Percentiles rank a stretch among this genome's conserved stretches.
Evolutionary conservation across 441 rosid genomes (phyloP).

Genomic region (Brassica balearica): DNA sequence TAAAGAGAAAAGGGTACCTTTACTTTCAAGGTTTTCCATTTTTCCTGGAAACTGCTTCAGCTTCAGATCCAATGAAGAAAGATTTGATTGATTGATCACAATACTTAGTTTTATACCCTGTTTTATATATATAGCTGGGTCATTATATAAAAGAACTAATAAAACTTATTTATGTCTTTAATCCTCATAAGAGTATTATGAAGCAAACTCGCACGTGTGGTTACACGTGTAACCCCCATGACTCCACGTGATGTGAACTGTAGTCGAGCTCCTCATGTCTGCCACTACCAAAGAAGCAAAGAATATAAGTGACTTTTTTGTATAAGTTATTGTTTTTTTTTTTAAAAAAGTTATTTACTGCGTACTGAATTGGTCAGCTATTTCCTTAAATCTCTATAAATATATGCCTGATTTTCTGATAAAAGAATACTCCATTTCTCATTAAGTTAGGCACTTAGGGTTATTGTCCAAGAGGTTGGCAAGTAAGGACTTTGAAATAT

Average conservation of each 20-base stretch:
- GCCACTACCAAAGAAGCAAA: slow-evolving; percentile 36
- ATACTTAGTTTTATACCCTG: background rate
- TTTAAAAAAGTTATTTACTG: background rate
- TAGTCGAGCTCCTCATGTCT: slow-evolving; percentile 6
- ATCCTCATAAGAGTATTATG: background rate
- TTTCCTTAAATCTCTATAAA: background rate
- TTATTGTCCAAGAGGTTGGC: slow-evolving; percentile 24
- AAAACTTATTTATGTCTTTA: background rate
- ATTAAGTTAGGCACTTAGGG: slow-evolving; percentile 5
- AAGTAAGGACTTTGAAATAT: slow-evolving; percentile 24
- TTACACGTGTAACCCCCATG: slow-evolving; percentile 3
- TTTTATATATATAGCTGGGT: no score
- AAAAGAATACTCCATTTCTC: background rate
- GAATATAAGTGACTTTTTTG: background rate
- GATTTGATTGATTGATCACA: background rate
- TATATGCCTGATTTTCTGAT: background rate
- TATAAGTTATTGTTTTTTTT: background rate
- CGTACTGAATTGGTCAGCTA: background rate
- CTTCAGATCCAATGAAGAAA: slow-evolving; percentile 46
- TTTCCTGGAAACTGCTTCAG: slow-evolving; percentile 47
- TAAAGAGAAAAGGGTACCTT: slow-evolving; percentile 37
- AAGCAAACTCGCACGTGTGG: background rate
- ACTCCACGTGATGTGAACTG: slow-evolving; percentile 10
- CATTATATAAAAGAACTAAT: no score
- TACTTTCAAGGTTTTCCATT: slow-evolving; percentile 41